Evolutionary conservation across 1,139 yeast species (phyloP), one percentile per base, ranked within the genome.

Genomic region (Chernovozyma sophiae-reginae): DNA sequence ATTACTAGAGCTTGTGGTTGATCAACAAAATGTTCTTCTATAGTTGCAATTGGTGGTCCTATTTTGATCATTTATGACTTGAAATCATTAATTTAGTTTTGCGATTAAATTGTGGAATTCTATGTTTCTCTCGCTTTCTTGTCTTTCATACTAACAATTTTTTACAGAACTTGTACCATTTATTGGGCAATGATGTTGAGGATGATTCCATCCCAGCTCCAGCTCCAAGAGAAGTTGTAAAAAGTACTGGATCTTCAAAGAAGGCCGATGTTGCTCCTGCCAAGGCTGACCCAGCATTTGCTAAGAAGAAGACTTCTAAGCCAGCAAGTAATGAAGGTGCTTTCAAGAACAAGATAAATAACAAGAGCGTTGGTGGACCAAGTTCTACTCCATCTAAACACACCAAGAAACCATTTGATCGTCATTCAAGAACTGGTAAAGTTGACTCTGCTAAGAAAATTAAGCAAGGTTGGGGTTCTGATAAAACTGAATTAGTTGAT

Each of bases 241-340:
- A 82, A 77, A 77, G 81, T 73, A 65, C 67, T 66, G 81, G 95
- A 51, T 80, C 95, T 46, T 81, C 95, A 60, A 87, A 86, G 79
- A 90, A 90, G 79, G 62, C 81, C 43, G 97, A 89, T 62, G 81
- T 72, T 49, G 79, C 95, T 46, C 95, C 96, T 55, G 74, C 89
- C 46, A 77, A 82, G 49, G 89, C 90, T 48, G 85, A 82, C 72
- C 82, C 84, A 60, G 66, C 90, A 53, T 81, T 75, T 70, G 90
- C 95, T 53, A 84, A 74, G 72, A 83, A 86, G 68, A 74, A 73
- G 66, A 59, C 71, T 66, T 72, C 81, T 59, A 75, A 75, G 63
- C 68, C 80, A 42, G 66, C 82, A 52, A 96, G 95, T 64, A 90
- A 87, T 74, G 96, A 89, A 60, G 96, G 87, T 56, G 96, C 95